Conservation (phyloP, 257 asterid genomes). For the Scutellaria minor region DNA sequence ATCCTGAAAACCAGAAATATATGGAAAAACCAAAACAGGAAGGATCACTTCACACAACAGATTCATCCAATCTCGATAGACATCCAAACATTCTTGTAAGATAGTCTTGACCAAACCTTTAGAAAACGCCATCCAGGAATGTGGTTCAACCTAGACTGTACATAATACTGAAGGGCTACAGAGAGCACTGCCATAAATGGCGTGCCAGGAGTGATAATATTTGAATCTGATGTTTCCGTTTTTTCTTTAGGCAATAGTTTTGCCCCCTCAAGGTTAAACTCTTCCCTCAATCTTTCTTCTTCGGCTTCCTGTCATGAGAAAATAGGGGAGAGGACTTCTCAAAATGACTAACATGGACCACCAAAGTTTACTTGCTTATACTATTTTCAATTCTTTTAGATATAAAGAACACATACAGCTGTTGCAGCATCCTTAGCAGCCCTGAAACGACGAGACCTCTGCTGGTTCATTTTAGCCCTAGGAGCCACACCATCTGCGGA, state of each 20-base stretch:
- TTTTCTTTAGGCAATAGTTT: conserved; percentile 64
- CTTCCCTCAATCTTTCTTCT: conserved; percentile 75
- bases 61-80: conserved; percentile 39
- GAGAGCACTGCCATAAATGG: conserved; percentile 93
- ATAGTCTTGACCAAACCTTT: conserved; percentile 60
- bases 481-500: conserved; percentile 98
- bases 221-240: conserved; percentile 88
- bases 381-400: conserved; percentile 22
- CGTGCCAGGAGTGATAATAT: conserved; percentile 98
- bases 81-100: conserved; percentile 27
- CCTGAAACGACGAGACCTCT: conserved; percentile 95
- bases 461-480: conserved; percentile 99
- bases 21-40: conserved; percentile 36
- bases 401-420: conserved; percentile 63
- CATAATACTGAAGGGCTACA: conserved; percentile 88
- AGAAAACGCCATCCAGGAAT: conserved; percentile 84
- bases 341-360: conserved; percentile 27
- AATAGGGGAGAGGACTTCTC: conserved; percentile 26
- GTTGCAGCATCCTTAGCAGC: conserved; percentile 98
- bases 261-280: conserved; percentile 68
- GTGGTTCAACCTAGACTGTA: conserved; percentile 79
- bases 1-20: conserved; percentile 52
- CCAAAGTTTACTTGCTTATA: conserved; percentile 22
- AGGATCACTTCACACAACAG: conserved; percentile 46
- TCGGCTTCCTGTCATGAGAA: conserved; percentile 74